Percentiles rank a stretch among this genome's conserved stretches.
Conservation (phyloP, 257 asterid genomes). For the Solanum rostratum region DNA sequence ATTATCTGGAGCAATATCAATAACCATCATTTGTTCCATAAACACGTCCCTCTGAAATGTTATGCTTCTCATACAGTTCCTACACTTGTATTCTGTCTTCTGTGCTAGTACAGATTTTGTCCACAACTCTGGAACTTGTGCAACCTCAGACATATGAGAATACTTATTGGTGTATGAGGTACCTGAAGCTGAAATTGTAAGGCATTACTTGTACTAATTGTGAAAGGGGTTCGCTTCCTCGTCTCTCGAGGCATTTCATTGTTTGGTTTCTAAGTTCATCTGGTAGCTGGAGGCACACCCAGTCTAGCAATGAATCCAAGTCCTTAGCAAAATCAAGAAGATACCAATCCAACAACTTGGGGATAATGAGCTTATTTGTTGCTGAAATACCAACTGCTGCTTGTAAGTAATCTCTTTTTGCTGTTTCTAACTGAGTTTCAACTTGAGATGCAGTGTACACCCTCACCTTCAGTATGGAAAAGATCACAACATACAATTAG, state of each 20-base stretch:
- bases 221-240: conserved; percentile 34
- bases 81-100: neutral
- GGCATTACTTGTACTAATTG: conserved; percentile 45
- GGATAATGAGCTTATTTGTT: conserved; percentile 44
- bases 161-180: conserved; percentile 29
- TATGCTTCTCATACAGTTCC: neutral
- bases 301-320: conserved; percentile 56
- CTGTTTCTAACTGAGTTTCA: conserved; percentile 56
- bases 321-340: conserved; percentile 79
- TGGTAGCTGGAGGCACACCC: conserved; percentile 79
- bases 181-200: conserved; percentile 65
- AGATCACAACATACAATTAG: neutral
- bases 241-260: conserved; percentile 32
- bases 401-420: conserved; percentile 58
- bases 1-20: neutral
- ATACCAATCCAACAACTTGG: conserved; percentile 77
- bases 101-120: neutral
- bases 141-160: neutral
- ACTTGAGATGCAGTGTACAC: conserved; percentile 60
- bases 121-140: neutral
- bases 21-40: neutral
- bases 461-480: conserved; percentile 39
- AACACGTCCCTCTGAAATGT: neutral
- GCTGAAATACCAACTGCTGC: conserved; percentile 66
- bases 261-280: conserved; percentile 38